phyloP scores from a whole-genome alignment of 257 asterid species.

The Fraxinus quadrangulata region DNA sequence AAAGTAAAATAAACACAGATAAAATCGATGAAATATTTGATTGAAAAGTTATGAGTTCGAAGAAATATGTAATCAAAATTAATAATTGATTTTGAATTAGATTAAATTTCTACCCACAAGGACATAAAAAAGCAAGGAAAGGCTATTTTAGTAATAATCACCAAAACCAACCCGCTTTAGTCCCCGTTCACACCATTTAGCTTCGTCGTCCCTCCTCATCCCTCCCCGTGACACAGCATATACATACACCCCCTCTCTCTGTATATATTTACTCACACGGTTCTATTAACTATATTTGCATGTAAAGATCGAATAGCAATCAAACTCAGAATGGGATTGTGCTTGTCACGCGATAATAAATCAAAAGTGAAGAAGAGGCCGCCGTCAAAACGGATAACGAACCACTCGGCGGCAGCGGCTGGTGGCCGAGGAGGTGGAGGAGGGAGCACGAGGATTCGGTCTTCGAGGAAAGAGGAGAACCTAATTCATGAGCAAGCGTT shows the following conservation, averaged over 20 bases:
- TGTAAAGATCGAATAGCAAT: constrained; percentile 18
- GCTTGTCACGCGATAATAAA: constrained; percentile 65
- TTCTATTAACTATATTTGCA: constrained; percentile 27
- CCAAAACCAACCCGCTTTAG: no score
- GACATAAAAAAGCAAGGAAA: no score
- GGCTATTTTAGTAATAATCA: no score
- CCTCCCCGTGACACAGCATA: no score
- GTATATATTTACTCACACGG: neutral
- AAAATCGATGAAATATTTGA: no score
- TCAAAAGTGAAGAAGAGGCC: constrained; percentile 50
- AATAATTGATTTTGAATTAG: no score
- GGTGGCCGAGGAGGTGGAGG: constrained; percentile 46
- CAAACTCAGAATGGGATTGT: constrained; percentile 59
- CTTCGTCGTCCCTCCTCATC: no score
- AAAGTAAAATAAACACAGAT: no score
- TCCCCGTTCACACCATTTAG: no score
- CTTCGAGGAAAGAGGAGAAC: constrained; percentile 68
- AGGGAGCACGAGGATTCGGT: constrained; percentile 73
- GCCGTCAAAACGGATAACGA: constrained; percentile 45
- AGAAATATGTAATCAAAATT: no score
- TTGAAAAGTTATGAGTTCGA: no score
- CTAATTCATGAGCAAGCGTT: constrained; percentile 75
- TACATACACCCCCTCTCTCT: neutral
- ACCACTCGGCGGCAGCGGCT: constrained; percentile 32
- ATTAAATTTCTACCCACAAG: no score